phyloP scores from a whole-genome alignment of 257 asterid genomes.

The Solanum commersonii region DNA sequence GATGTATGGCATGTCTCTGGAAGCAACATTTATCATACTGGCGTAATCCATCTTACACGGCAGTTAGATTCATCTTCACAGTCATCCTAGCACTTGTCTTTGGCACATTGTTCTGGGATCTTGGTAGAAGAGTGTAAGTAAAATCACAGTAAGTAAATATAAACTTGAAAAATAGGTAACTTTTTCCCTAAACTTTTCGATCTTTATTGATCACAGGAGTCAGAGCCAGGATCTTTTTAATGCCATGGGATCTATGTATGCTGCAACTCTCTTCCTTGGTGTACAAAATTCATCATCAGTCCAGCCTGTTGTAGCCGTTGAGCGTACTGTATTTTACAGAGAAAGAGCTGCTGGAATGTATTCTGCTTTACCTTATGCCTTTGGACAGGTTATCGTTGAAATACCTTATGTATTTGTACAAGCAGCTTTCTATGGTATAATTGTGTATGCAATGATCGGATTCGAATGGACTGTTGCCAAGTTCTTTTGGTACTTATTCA shows the following conservation, averaged over 20 bases:
- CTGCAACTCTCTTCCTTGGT: not conserved
- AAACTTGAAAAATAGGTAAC: not conserved
- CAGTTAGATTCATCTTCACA: conserved; percentile 35
- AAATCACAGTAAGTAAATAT: not conserved
- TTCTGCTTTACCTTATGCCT: conserved; percentile 43
- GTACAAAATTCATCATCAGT: conserved; percentile 1
- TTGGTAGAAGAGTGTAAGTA: conserved; percentile 37
- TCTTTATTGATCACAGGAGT: not conserved
- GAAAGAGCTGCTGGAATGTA: conserved; percentile 57
- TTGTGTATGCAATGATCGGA: conserved; percentile 39
- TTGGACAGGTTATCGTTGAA: conserved; percentile 35
- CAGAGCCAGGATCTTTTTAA: not conserved
- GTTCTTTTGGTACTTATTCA: conserved; percentile 27
- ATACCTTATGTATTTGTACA: conserved; percentile 36
- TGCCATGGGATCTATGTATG: conserved; percentile 6
- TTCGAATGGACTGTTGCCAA: conserved; percentile 36
- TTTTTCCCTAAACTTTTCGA: conserved; percentile 16
- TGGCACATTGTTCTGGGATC: conserved; percentile 50
- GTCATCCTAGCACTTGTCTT: conserved; percentile 20
- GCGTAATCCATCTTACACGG: conserved; percentile 44
- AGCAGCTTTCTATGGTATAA: conserved; percentile 14
- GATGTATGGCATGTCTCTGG: conserved; percentile 45
- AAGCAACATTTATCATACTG: conserved; percentile 49
- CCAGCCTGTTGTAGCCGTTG: conserved; percentile 37
- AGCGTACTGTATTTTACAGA: conserved; percentile 39